These are phyloP conservation scores for Cryptosporidium viatorum DNA, from an alignment of 169 alveolate species.

Conservation along the genomic window DNA sequence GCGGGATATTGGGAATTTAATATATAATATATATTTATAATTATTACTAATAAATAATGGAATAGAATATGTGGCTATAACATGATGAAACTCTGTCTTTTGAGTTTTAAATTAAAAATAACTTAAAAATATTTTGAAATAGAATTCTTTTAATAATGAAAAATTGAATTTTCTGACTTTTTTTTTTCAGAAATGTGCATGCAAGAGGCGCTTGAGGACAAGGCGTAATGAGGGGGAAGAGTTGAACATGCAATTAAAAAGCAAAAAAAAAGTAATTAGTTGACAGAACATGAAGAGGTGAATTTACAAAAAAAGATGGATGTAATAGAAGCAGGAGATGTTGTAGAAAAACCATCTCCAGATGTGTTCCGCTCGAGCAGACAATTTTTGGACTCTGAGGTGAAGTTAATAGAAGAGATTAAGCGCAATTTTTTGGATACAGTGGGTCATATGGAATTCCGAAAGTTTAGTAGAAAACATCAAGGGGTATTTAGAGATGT, in stretches of 20 bases:
- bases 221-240: constrained; percentile 53
- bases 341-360: constrained; percentile 71
- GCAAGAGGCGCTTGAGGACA: constrained; percentile 25
- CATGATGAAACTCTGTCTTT: background rate
- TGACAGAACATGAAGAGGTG: constrained; percentile 20
- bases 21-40: no score
- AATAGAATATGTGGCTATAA: no score
- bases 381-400: constrained; percentile 38
- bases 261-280: background rate
- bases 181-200: background rate
- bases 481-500: constrained; percentile 74
- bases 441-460: constrained; percentile 63
- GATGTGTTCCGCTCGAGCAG: constrained; percentile 55
- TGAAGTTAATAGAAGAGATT: constrained; percentile 35
- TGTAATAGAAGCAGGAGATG: constrained; percentile 75
- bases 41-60: no score
- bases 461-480: constrained; percentile 70
- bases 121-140: background rate
- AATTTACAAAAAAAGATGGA: constrained; percentile 18
- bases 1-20: background rate
- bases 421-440: constrained; percentile 63
- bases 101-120: no score
- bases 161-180: background rate
- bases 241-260: constrained; percentile 8
- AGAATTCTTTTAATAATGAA: background rate